phyloP scores from a whole-genome alignment of 1,284 basidiomycete genomes.

The Cutaneotrichosporon cavernicola region DNA sequence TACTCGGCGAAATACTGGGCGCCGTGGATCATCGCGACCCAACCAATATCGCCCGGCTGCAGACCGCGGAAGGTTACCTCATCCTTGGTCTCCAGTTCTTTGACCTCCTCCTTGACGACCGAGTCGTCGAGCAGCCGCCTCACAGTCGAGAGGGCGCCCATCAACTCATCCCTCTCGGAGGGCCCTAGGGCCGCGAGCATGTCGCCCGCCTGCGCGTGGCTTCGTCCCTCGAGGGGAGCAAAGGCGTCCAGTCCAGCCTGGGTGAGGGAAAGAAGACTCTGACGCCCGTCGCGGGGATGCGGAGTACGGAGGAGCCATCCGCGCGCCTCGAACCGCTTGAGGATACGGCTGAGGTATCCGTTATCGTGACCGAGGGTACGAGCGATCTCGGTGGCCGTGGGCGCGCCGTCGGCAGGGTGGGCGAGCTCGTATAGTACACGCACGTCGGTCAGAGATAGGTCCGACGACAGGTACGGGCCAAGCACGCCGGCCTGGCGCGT shows the following conservation, averaged over 20 bases:
- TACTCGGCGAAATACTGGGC: slow-evolving; percentile 18
- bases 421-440: slow-evolving; percentile 25
- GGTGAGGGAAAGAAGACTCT: slow-evolving; percentile 16
- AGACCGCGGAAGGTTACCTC: slow-evolving; percentile 14
- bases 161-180: slow-evolving; percentile 1
- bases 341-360: slow-evolving; percentile 23
- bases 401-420: background rate
- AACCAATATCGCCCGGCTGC: slow-evolving; percentile 22
- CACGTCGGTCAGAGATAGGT: slow-evolving; percentile 21
- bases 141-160: slow-evolving; percentile 15
- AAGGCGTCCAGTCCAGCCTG: slow-evolving; percentile 5
- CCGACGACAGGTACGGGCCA: slow-evolving; percentile 11
- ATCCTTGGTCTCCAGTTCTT: background rate
- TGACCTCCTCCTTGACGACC: background rate
- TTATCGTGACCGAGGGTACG: slow-evolving; percentile 18
- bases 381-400: slow-evolving; percentile 17
- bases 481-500: slow-evolving; percentile 21
- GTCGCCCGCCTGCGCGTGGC: slow-evolving; percentile 3
- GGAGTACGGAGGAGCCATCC: slow-evolving; percentile 16
- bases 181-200: slow-evolving; percentile 6
- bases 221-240: slow-evolving; percentile 10
- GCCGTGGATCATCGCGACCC: slow-evolving; percentile 19
- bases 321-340: slow-evolving; percentile 21
- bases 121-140: slow-evolving; percentile 9
- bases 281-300: slow-evolving; percentile 17